These are phyloP conservation scores for Kurtzmaniella quercitrusa DNA, from an alignment of 1,139 yeast genomes.

Conservation along the genomic window DNA sequence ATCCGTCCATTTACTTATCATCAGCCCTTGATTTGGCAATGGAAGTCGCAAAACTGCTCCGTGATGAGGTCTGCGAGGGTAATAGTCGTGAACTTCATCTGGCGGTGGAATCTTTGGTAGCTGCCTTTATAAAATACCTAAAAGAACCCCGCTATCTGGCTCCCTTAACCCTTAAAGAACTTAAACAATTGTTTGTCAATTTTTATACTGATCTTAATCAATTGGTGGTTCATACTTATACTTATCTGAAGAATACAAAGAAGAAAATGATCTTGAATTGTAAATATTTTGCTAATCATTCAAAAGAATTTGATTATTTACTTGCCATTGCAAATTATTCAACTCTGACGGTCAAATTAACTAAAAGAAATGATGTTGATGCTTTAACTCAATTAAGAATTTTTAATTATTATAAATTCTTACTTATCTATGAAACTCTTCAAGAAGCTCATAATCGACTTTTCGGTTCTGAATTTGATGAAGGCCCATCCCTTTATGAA, in stretches of 20 bases:
- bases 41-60: not conserved
- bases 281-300: conserved; percentile 24
- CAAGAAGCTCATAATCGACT: conserved; percentile 31
- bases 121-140: conserved; percentile 31
- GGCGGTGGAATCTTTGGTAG: conserved; percentile 20
- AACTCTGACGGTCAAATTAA: conserved; percentile 34
- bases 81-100: conserved; percentile 11
- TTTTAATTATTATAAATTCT: conserved; percentile 39
- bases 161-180: conserved; percentile 34
- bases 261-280: conserved; percentile 33
- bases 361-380: conserved; percentile 32
- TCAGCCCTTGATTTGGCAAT: not conserved
- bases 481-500: conserved; percentile 31
- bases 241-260: conserved; percentile 38
- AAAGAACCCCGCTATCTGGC: conserved; percentile 43
- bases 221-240: conserved; percentile 28
- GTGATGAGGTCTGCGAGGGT: not conserved
- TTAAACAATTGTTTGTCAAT: conserved; percentile 27
- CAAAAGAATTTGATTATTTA: conserved; percentile 35
- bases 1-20: too few species aligned
- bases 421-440: conserved; percentile 28
- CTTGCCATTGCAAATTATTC: conserved; percentile 44
- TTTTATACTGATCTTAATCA: conserved; percentile 38
- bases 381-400: conserved; percentile 38
- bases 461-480: conserved; percentile 21